Evolutionary conservation across 192 early-diverging fungal species (phyloP).

Genomic region (Gaertneriomyces sp.): DNA sequence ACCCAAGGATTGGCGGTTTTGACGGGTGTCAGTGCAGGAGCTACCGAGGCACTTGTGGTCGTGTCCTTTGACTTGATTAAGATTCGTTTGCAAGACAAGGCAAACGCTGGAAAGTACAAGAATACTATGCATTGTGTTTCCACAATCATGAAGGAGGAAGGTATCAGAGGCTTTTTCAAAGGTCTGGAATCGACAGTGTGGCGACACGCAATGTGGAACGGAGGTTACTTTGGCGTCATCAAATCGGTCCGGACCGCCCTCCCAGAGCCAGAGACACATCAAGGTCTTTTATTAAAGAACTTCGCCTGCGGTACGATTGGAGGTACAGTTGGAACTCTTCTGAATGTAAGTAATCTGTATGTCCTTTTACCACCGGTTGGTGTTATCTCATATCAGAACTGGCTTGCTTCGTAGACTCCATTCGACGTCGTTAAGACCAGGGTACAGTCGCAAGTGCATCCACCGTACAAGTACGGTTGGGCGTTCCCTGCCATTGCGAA

Average conservation of each 20-base stretch:
- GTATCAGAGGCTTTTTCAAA: conserved; percentile 77
- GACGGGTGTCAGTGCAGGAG: conserved; percentile 86
- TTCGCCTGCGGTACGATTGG: conserved; percentile 89
- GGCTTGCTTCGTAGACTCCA: conserved; percentile 56
- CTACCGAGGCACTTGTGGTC: conserved; percentile 89
- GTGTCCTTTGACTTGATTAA: conserved; percentile 92
- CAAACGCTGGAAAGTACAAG: conserved; percentile 79
- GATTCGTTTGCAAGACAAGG: conserved; percentile 90
- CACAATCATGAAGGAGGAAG: conserved; percentile 64
- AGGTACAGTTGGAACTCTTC: conserved; percentile 86
- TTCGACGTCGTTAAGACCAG: conserved; percentile 97
- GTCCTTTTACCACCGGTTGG: neutral
- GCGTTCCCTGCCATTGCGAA: conserved; percentile 70
- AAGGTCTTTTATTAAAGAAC: conserved; percentile 75
- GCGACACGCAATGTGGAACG: conserved; percentile 95
- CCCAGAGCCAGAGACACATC: conserved; percentile 78
- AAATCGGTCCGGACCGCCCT: conserved; percentile 61
- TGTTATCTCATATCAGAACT: conserved; percentile 3
- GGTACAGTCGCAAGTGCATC: conserved; percentile 79
- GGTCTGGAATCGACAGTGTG: conserved; percentile 92
- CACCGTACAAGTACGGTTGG: conserved; percentile 84
- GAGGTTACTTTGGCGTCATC: conserved; percentile 86
- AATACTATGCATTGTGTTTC: conserved; percentile 51
- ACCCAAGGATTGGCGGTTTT: conserved; percentile 71
- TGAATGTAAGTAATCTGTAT: conserved; percentile 54